Conservation (phyloP, 1,284 basidiomycete genomes). For the Fistulinella cinereoalba region DNA sequence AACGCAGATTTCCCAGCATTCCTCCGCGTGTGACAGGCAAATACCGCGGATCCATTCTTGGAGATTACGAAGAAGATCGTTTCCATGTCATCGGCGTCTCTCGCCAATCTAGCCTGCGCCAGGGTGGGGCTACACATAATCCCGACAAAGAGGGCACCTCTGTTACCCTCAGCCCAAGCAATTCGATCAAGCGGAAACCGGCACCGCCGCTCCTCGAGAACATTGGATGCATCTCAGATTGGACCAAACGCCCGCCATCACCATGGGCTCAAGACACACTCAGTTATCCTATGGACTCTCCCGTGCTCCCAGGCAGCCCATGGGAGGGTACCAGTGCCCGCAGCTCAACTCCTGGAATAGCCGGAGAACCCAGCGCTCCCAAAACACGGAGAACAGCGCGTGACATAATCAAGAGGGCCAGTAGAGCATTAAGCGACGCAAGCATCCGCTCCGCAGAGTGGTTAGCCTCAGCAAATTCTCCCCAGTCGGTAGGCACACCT, state of each 20-base stretch:
- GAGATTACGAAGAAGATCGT: constrained; percentile 25
- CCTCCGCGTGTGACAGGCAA: constrained; percentile 38
- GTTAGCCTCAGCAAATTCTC: constrained; percentile 25
- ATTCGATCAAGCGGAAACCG: constrained; percentile 32
- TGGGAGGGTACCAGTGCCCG: constrained; percentile 1
- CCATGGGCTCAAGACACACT: constrained; percentile 19
- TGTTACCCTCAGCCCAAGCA: constrained; percentile 15
- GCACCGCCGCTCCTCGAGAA: constrained; percentile 27
- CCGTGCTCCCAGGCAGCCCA: constrained; percentile 7
- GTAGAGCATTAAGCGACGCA: constrained; percentile 29
- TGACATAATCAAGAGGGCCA: constrained; percentile 20
- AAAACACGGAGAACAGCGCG: constrained; percentile 15
- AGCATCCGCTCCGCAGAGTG: constrained; percentile 34
- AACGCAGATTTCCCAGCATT: constrained; percentile 51
- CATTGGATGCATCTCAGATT: constrained; percentile 9
- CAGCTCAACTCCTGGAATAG: background rate
- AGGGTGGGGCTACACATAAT: constrained; percentile 1
- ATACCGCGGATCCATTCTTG: constrained; percentile 34
- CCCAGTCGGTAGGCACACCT: constrained; percentile 7
- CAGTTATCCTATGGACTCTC: background rate
- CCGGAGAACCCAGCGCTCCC: constrained; percentile 8
- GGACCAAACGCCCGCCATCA: constrained; percentile 10
- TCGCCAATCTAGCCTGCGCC: constrained; percentile 24
- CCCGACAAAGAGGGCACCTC: constrained; percentile 3
- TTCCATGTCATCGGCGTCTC: constrained; percentile 29